phyloP scores from a whole-genome alignment of 2,329 filamentous ascomycete species.

The Trichoderma arundinaceum region DNA sequence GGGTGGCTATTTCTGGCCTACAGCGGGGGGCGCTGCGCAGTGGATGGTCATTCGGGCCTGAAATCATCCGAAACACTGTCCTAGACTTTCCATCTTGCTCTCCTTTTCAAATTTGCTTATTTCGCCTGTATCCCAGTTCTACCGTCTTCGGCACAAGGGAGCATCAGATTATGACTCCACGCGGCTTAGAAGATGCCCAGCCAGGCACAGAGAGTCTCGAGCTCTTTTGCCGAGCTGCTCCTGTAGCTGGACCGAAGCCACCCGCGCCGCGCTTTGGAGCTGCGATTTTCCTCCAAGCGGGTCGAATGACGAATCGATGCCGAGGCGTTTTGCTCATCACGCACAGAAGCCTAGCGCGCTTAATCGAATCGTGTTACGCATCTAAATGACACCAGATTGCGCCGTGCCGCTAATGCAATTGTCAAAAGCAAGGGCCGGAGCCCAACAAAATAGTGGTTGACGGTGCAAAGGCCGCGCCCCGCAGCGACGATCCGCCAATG shows the following conservation, averaged over 20 bases:
- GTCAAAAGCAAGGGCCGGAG: neutral
- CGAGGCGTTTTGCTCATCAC: constrained; percentile 3
- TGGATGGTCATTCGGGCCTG: neutral
- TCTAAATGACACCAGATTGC: constrained; percentile 27
- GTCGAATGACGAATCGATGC: neutral
- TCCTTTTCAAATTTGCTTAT: no score
- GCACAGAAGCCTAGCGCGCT: neutral
- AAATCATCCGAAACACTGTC: neutral
- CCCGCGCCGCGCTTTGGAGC: constrained; percentile 1
- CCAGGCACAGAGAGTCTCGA: neutral
- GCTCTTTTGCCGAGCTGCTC: constrained; percentile 3
- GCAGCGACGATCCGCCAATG: constrained; percentile 23
- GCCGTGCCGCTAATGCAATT: constrained; percentile 7
- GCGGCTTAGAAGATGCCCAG: no score
- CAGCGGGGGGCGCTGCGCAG: no score
- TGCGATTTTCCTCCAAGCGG: neutral
- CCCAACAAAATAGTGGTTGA: constrained; percentile 20
- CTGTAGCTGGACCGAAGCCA: constrained; percentile 11
- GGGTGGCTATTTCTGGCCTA: no score
- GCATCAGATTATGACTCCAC: no score
- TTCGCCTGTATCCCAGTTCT: neutral
- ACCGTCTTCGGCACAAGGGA: neutral
- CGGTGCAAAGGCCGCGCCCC: neutral
- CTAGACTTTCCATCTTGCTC: neutral
- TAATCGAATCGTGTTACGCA: constrained; percentile 22